phyloP scores from a whole-genome alignment of 176 grass and related monocot genomes.

The Eragrostis curvula region DNA sequence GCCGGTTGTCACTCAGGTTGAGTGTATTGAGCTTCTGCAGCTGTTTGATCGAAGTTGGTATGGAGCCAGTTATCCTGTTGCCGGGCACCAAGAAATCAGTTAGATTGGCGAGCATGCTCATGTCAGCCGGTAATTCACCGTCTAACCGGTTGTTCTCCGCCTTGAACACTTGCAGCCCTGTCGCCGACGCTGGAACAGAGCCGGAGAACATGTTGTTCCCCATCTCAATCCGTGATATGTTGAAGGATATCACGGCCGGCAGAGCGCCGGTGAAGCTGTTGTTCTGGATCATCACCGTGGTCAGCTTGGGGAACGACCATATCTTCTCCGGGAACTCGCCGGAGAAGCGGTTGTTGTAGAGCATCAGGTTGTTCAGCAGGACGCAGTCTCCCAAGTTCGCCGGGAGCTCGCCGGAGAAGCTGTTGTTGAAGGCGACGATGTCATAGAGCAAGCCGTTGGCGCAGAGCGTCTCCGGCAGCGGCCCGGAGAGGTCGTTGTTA shows the following conservation, averaged over 20 bases:
- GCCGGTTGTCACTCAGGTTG: conserved; percentile 53
- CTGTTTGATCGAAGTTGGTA: conserved; percentile 46
- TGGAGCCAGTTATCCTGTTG: conserved; percentile 53
- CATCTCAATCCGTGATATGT: conserved; percentile 62
- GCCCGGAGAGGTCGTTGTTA: conserved; percentile 58
- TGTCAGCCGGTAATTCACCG: conserved; percentile 47
- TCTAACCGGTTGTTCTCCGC: conserved; percentile 64
- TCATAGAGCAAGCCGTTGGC: conserved; percentile 32
- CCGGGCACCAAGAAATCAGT: conserved; percentile 28
- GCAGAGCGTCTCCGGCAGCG: conserved; percentile 56
- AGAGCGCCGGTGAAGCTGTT: conserved; percentile 62
- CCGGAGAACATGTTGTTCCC: conserved; percentile 65
- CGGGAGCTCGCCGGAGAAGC: conserved; percentile 52
- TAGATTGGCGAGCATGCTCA: conserved; percentile 49
- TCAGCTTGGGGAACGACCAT: conserved; percentile 49
- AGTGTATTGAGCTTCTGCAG: conserved; percentile 52
- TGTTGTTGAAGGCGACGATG: conserved; percentile 69
- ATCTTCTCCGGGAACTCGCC: conserved; percentile 61
- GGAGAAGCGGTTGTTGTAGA: conserved; percentile 66
- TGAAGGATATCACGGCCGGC: conserved; percentile 31
- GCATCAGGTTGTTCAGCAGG: conserved; percentile 43
- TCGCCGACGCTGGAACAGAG: conserved; percentile 36
- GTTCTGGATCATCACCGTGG: conserved; percentile 56
- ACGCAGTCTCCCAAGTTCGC: conserved; percentile 36
- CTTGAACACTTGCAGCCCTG: conserved; percentile 27